Percentiles rank a stretch among this genome's conserved stretches.
These are phyloP conservation scores for Mycena vulgaris DNA, from an alignment of 768 basidiomycete species.

Conservation along the genomic window DNA sequence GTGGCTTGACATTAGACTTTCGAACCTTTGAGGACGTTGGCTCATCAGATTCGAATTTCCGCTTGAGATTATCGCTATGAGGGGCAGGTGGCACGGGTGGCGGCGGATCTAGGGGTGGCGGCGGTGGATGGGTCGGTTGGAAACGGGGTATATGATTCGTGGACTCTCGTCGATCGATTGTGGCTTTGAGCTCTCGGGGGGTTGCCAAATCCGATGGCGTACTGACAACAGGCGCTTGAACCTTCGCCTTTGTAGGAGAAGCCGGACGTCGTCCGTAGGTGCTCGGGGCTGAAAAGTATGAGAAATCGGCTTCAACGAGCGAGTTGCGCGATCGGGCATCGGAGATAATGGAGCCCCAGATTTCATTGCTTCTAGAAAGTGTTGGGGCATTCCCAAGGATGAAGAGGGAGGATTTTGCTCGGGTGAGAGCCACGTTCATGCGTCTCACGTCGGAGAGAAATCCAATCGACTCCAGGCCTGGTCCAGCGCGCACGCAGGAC, in stretches of 20 bases:
- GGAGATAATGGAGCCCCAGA: slow-evolving; percentile 83
- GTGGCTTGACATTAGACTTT: slow-evolving; percentile 30
- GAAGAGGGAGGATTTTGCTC: slow-evolving; percentile 94
- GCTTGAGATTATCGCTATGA: slow-evolving; percentile 50
- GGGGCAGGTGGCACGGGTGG: not conserved
- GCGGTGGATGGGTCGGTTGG: slow-evolving; percentile 11
- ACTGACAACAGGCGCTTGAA: slow-evolving; percentile 31
- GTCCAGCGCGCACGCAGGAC: slow-evolving; percentile 95
- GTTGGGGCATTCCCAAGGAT: slow-evolving; percentile 94
- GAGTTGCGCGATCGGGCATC: slow-evolving; percentile 80
- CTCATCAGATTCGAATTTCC: slow-evolving; percentile 27
- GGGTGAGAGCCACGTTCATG: slow-evolving; percentile 99
- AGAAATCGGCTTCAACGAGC: slow-evolving; percentile 72
- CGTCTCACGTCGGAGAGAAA: slow-evolving; percentile 92
- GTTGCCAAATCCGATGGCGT: slow-evolving; percentile 54
- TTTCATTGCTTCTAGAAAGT: slow-evolving; percentile 86
- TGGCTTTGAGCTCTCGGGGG: slow-evolving; percentile 51
- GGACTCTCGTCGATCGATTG: slow-evolving; percentile 28
- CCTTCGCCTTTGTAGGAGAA: slow-evolving; percentile 42
- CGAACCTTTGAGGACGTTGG: slow-evolving; percentile 14
- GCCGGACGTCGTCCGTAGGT: slow-evolving; percentile 25
- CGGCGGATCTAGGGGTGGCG: not conserved
- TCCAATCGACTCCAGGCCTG: slow-evolving; percentile 85
- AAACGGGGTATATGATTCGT: slow-evolving; percentile 15
- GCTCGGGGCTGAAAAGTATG: slow-evolving; percentile 56